Percentiles rank a stretch among this genome's conserved stretches.
Evolutionary conservation across 1,284 basidiomycete genomes (phyloP).

Genomic region (Sporisorium iseilematis-ciliati): DNA sequence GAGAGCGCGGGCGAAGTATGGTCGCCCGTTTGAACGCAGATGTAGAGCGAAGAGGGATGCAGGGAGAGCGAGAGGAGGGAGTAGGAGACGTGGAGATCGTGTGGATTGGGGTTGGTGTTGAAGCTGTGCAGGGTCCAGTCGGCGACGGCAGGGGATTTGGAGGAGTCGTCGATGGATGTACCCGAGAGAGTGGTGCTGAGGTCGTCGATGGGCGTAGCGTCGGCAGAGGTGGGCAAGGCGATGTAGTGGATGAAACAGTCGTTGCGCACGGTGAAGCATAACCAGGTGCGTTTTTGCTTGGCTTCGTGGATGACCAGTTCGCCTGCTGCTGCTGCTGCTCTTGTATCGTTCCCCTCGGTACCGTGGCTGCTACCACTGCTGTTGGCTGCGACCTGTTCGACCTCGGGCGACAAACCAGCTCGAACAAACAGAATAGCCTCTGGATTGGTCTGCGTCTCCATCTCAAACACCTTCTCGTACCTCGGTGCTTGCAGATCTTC

Average conservation of each 20-base stretch:
- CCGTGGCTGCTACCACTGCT: neutral
- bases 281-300: slow-evolving; percentile 43
- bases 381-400: neutral
- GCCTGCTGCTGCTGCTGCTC: slow-evolving; percentile 3
- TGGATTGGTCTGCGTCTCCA: slow-evolving; percentile 57
- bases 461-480: slow-evolving; percentile 50
- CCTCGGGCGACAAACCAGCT: slow-evolving; percentile 28
- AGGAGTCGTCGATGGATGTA: neutral
- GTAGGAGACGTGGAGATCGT: slow-evolving; percentile 62
- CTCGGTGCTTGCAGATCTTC: slow-evolving; percentile 30
- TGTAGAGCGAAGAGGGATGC: slow-evolving; percentile 53
- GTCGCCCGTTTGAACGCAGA: slow-evolving; percentile 64
- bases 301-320: slow-evolving; percentile 30
- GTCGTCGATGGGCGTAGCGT: neutral
- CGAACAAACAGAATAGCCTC: slow-evolving; percentile 62
- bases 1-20: slow-evolving; percentile 34
- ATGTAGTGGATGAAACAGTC: slow-evolving; percentile 61
- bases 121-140: slow-evolving; percentile 52
- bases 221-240: slow-evolving; percentile 49
- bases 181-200: slow-evolving; percentile 6
- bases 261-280: slow-evolving; percentile 58
- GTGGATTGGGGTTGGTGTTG: slow-evolving; percentile 61
- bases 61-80: slow-evolving; percentile 60
- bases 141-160: neutral
- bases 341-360: neutral